Evolutionary conservation across 2,329 filamentous ascomycete genomes (phyloP).

Genomic region (Dactylellina drechsleri): DNA sequence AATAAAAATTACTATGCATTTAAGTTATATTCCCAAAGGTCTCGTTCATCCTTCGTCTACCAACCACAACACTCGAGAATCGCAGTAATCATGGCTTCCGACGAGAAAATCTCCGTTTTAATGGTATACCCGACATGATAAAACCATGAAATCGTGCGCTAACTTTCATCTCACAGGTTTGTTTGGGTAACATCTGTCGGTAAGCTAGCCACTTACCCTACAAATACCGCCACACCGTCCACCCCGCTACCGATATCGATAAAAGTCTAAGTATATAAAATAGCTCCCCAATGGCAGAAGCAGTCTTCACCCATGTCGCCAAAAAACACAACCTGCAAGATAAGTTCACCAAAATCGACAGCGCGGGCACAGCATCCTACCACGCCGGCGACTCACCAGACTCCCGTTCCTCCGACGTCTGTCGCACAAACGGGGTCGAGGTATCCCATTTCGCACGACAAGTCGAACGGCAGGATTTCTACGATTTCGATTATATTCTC

Average conservation of each 20-base stretch:
- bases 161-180: slow-evolving; percentile 67
- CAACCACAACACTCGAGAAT: slow-evolving; percentile 9
- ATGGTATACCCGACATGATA: slow-evolving; percentile 29
- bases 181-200: slow-evolving; percentile 92
- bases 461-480: slow-evolving; percentile 75
- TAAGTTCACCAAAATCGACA: slow-evolving; percentile 77
- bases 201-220: slow-evolving; percentile 18
- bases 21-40: background rate
- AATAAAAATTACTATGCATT: background rate
- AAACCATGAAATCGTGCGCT: background rate
- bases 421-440: slow-evolving; percentile 74
- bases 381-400: slow-evolving; percentile 82
- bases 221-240: no score
- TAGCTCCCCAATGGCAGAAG: slow-evolving; percentile 90
- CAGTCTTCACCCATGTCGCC: slow-evolving; percentile 80
- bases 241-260: background rate
- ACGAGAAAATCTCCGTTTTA: slow-evolving; percentile 33
- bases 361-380: slow-evolving; percentile 83
- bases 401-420: slow-evolving; percentile 71
- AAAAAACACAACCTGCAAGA: slow-evolving; percentile 70
- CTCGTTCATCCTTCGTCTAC: background rate
- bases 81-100: slow-evolving; percentile 28
- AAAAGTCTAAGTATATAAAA: background rate
- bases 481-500: slow-evolving; percentile 89
- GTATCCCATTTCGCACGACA: slow-evolving; percentile 74